Percentiles rank a stretch among this genome's conserved stretches.
Conservation (phyloP, 306 rosid genomes). For the Lathyrus sativus region DNA sequence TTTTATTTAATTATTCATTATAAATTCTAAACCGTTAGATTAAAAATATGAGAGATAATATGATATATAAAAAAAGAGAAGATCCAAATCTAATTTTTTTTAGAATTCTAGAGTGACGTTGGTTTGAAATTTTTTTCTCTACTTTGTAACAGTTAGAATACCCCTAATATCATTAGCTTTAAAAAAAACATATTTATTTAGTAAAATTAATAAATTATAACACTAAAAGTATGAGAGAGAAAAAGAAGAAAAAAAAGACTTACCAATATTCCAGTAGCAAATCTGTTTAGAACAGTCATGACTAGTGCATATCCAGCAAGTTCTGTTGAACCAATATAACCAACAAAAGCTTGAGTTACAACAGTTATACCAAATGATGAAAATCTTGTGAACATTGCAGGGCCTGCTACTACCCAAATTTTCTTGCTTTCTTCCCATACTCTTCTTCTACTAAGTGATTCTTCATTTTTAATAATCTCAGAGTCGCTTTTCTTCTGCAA, state of each 20-base stretch:
- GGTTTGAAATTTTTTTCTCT: too few species aligned
- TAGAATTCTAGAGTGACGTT: too few species aligned
- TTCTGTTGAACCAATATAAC: constrained; percentile 48
- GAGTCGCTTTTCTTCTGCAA: background rate
- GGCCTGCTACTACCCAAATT: constrained; percentile 53
- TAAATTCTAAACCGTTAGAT: too few species aligned
- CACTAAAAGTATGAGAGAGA: background rate
- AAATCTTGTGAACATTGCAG: constrained; percentile 55
- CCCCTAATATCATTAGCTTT: too few species aligned
- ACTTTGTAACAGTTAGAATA: too few species aligned
- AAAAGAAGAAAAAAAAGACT: constrained; percentile 1
- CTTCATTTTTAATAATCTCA: background rate
- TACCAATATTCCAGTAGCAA: constrained; percentile 45
- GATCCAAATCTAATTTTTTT: too few species aligned
- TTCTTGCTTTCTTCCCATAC: constrained; percentile 50
- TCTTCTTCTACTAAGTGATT: constrained; percentile 33
- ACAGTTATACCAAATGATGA: constrained; percentile 45
- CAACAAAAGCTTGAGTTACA: constrained; percentile 50
- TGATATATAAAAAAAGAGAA: too few species aligned
- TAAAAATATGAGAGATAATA: too few species aligned
- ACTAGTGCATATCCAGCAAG: constrained; percentile 53
- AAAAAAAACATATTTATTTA: too few species aligned
- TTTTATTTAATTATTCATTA: too few species aligned
- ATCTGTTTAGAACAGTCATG: constrained; percentile 41
- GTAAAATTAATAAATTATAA: background rate